These are phyloP conservation scores for Ceratocystis alfenasii DNA, from an alignment of 2,329 filamentous ascomycete genomes.

Conservation along the genomic window DNA sequence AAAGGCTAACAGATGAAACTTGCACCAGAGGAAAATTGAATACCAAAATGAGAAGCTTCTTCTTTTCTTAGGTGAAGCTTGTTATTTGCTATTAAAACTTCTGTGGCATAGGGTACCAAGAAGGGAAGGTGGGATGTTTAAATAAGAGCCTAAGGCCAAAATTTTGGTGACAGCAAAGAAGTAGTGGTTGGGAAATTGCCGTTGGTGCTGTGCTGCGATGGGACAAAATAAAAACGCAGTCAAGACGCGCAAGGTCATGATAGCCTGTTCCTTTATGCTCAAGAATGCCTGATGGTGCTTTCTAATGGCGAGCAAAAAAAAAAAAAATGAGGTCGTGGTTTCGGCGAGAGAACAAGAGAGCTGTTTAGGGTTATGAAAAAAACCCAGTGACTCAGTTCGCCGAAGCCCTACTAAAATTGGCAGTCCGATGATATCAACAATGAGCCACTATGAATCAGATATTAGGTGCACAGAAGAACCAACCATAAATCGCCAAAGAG, in stretches of 20 bases:
- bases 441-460: not conserved
- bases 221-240: not conserved
- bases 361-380: conserved; percentile 11
- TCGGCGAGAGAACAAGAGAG: not conserved
- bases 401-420: not conserved
- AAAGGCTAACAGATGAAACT: not conserved
- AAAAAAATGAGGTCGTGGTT: not conserved
- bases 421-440: not conserved
- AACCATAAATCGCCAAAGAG: not conserved
- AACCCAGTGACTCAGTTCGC: conserved; percentile 20
- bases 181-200: not conserved
- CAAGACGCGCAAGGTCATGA: not conserved
- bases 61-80: not conserved
- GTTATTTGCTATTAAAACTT: not conserved
- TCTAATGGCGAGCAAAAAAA: not conserved
- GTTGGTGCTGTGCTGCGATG: not conserved
- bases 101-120: conserved; percentile 4
- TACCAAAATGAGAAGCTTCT: not conserved
- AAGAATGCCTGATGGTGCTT: not conserved
- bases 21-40: not conserved
- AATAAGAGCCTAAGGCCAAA: conserved; percentile 8
- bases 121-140: conserved; percentile 16
- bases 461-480: not conserved
- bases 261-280: not conserved
- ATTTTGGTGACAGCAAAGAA: conserved; percentile 1